phyloP scores from a whole-genome alignment of 192 early-diverging fungal genomes.

The Coemansia sp. region DNA sequence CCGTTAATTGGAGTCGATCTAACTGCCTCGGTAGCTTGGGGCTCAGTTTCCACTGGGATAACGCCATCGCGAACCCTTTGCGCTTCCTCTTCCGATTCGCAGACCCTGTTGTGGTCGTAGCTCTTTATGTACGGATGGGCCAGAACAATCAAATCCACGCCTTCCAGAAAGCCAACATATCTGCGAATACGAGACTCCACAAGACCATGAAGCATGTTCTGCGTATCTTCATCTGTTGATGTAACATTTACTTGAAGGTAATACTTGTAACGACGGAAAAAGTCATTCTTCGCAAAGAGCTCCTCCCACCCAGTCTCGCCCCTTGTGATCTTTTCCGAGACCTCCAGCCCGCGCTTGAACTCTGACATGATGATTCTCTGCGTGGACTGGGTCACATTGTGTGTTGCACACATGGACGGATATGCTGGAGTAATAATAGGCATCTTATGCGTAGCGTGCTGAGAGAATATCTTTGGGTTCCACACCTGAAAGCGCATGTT shows the following conservation, averaged over 20 bases:
- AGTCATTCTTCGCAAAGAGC: conserved; percentile 86
- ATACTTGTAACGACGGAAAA: conserved; percentile 82
- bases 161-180: conserved; percentile 82
- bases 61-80: conserved; percentile 68
- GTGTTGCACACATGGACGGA: conserved; percentile 97
- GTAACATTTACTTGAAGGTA: conserved; percentile 90
- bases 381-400: conserved; percentile 92
- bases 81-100: conserved; percentile 66
- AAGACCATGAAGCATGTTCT: conserved; percentile 82
- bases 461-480: conserved; percentile 88
- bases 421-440: conserved; percentile 99
- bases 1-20: neutral
- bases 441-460: conserved; percentile 85
- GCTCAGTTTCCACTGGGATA: conserved; percentile 15
- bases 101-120: conserved; percentile 68
- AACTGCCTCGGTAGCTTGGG: neutral
- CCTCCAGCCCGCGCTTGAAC: conserved; percentile 76
- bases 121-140: conserved; percentile 93
- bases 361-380: conserved; percentile 80
- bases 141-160: conserved; percentile 65
- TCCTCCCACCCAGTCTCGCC: conserved; percentile 76
- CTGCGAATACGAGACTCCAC: conserved; percentile 91
- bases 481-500: conserved; percentile 86
- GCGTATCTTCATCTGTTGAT: conserved; percentile 70
- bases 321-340: conserved; percentile 75